Evolutionary conservation across 331 rosid genomes (phyloP), one percentile per base, ranked within the genome.

Genomic region (Phaseolus coccineus): DNA sequence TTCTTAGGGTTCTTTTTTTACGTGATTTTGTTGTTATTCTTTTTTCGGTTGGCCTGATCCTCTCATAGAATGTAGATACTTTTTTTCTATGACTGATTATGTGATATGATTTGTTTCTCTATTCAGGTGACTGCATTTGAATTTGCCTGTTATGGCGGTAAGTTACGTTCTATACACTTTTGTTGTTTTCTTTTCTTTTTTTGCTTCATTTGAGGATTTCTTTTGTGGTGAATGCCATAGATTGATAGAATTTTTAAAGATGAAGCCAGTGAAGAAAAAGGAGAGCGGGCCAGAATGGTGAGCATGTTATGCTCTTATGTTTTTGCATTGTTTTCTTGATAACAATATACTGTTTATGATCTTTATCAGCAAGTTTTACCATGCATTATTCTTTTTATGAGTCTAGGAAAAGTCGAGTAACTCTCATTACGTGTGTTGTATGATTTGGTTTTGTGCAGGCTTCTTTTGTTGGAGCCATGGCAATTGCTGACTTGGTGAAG

Each of bases 251-350:
- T 95, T 82, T 72, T 95, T 66, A 95, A 93, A 89, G 96, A 95
- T 91, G 99, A 95, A 53, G 98, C 99, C 19, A 93, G 90, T 63
- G 96, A 93, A 87, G 99, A 93, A 81, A 95, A 95, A 85, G 98
- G 98, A 48, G 98, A 93, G 85, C 96, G 92, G 3, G 99, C 99
- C 53, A 88, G 99, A 85, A 89, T 95, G 98, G 98, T 95, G 80
- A 83, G 97, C 66, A 51, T 81, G 10, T 74, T 19, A 12, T n/a
- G 61, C 30, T 53, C 72, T 61, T 25, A 33, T 11, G 24, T 52
- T 73, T 73, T 69, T 67, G 2, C 44, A 40, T 5, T 48, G 78
- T 87, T 73, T 55, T 35, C 2, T 52, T 30, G 37, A 55, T 69
- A 67, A 16, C 48, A 56, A 16, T 67, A 37, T 57, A 28, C 33